phyloP scores from a whole-genome alignment of 2,329 filamentous ascomycete species.

The Cladophialophora immunda region DNA sequence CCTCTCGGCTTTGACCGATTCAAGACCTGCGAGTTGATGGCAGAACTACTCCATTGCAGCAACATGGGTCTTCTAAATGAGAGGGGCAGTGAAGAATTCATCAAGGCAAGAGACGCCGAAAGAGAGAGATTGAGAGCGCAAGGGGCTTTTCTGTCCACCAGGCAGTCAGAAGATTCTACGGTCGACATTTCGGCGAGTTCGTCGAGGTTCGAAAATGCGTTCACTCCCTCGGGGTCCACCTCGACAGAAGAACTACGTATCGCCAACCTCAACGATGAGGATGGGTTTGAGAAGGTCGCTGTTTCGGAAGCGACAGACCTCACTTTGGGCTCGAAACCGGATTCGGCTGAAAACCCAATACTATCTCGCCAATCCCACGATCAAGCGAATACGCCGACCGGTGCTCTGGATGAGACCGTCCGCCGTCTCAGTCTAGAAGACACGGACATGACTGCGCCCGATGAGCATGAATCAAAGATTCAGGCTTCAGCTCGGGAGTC shows the following conservation, averaged over 20 bases:
- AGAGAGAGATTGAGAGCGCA: conserved; percentile 80
- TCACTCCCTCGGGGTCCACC: conserved; percentile 51
- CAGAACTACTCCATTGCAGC: conserved; percentile 94
- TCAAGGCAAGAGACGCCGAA: conserved; percentile 79
- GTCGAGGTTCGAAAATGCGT: conserved; percentile 49
- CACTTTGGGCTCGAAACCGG: conserved; percentile 63
- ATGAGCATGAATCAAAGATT: conserved; percentile 33
- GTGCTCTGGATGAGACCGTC: conserved; percentile 64
- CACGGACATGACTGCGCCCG: conserved; percentile 58
- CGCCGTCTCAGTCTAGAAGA: conserved; percentile 60
- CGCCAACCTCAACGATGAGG: conserved; percentile 83
- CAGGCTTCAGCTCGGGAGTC: conserved; percentile 8
- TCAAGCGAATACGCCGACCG: conserved; percentile 53
- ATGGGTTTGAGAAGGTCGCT: conserved; percentile 90
- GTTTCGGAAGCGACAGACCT: conserved; percentile 77
- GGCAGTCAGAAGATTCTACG: conserved; percentile 57
- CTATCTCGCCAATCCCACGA: conserved; percentile 57
- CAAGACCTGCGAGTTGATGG: conserved; percentile 99
- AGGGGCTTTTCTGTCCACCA: conserved; percentile 68
- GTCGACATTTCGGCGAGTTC: conserved; percentile 65
- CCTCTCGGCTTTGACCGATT: conserved; percentile 96
- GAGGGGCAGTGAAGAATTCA: conserved; percentile 84
- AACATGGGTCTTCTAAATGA: conserved; percentile 98
- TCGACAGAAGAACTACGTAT: conserved; percentile 75
- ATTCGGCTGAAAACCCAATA: conserved; percentile 80